Evolutionary conservation across 768 basidiomycete genomes (phyloP), one percentile per base, ranked within the genome.

Genomic region (Gyrodon lividus): DNA sequence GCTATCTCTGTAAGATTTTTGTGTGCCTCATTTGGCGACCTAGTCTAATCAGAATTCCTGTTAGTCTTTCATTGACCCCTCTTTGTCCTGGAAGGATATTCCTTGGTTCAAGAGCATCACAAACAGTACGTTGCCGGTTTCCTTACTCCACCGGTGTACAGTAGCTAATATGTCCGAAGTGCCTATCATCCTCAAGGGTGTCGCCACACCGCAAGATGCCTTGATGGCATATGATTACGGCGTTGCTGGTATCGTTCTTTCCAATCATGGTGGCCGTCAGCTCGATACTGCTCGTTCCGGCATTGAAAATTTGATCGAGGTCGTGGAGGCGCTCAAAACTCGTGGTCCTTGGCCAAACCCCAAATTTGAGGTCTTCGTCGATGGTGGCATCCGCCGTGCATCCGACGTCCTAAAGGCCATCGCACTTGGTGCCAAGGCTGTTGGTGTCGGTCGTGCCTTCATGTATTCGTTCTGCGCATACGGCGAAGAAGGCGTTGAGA

Each of bases 11-110:
- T 86, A 67, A 43, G 82, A 19, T 22, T 41, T 22, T 41, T 41
- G 48, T 10, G 41, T 22, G 16, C 14, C 31, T 26, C 40, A 5
- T 34, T 34, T 17, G 19, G 16, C 14, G 22, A 8, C 16, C 22
- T 26, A 10, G 9, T 31, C 22, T 10, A 33, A 35, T 6, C 22
- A 16, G 12, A n/a, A 14, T 19, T n/a, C 17, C 26, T 37, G 7
- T 1, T 48, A 92, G 81, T 87, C 87, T 1, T 98, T 98, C 70
- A 96, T 96, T 57, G 94, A 98, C 67, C 92, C 94, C 0, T 81
- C 84, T 9, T 71, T 96, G 43, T 77, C 79, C 46, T 96, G 94
- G 94, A 76, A 78, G 31, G 93, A 96, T 62, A 73, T 96, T 34
- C 72, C 78, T 0, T 96, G 76, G 73, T 76, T 81, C 67, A 73